Evolutionary conservation across 2,329 filamentous ascomycete genomes (phyloP).

Genomic region (Monosporascus sp.): DNA sequence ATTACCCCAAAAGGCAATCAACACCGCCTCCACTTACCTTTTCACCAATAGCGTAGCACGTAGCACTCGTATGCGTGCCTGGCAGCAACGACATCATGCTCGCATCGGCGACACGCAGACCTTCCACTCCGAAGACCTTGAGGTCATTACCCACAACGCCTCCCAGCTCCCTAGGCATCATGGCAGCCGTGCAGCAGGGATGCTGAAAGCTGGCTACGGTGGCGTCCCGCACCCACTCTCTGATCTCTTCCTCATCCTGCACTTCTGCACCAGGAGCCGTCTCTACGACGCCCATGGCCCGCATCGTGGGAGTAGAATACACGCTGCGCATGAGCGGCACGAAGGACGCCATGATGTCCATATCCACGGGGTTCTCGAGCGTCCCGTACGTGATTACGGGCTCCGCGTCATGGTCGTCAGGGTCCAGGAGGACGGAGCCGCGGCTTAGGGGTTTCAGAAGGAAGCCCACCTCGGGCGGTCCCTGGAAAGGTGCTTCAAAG

Average conservation of each 20-base stretch:
- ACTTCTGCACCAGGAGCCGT: slow-evolving; percentile 22
- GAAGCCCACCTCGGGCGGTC: slow-evolving; percentile 15
- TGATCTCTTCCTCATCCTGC: slow-evolving; percentile 15
- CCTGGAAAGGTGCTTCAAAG: slow-evolving; percentile 25
- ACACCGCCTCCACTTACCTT: neutral
- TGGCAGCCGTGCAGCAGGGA: slow-evolving; percentile 34
- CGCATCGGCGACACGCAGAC: neutral
- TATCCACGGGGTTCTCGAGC: slow-evolving; percentile 29
- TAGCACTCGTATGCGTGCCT: neutral
- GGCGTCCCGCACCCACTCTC: slow-evolving; percentile 26
- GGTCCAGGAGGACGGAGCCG: slow-evolving; percentile 25
- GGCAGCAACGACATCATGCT: neutral
- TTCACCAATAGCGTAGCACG: neutral
- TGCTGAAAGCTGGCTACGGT: slow-evolving; percentile 26
- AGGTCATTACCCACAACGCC: neutral
- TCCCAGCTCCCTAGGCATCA: neutral
- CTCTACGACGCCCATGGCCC: slow-evolving; percentile 22
- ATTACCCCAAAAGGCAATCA: no score
- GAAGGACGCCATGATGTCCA: slow-evolving; percentile 27
- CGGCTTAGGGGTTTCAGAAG: slow-evolving; percentile 30
- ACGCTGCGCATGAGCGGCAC: slow-evolving; percentile 24
- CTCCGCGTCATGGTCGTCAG: slow-evolving; percentile 14
- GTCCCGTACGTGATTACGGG: slow-evolving; percentile 30
- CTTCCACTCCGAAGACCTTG: neutral
- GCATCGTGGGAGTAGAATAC: slow-evolving; percentile 22